Conservation (phyloP, 2,329 filamentous ascomycete genomes). For the Epichloe scottii region DNA sequence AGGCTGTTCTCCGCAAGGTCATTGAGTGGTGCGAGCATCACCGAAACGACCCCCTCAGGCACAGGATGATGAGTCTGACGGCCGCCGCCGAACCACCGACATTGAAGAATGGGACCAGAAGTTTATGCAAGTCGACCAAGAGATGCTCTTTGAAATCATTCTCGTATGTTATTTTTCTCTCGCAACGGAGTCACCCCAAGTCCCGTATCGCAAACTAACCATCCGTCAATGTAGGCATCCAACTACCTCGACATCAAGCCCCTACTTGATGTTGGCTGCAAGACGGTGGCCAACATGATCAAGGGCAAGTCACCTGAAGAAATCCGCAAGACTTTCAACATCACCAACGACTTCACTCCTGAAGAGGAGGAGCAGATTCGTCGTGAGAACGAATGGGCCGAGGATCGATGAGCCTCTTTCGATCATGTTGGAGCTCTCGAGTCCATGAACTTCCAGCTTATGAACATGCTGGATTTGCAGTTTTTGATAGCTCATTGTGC, state of each 20-base stretch:
- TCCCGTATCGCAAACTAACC: neutral
- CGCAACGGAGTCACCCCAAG: neutral
- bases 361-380: slow-evolving; percentile 98
- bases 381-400: slow-evolving; percentile 82
- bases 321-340: slow-evolving; percentile 99
- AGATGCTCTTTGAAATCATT: slow-evolving; percentile 99
- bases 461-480: neutral
- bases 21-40: slow-evolving; percentile 98
- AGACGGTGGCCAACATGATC: slow-evolving; percentile 99
- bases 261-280: slow-evolving; percentile 85
- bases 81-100: slow-evolving; percentile 94
- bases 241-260: slow-evolving; percentile 99
- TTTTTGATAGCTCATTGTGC: neutral
- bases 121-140: slow-evolving; percentile 99
- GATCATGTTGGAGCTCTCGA: neutral
- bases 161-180: slow-evolving; percentile 49
- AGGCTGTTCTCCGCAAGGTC: slow-evolving; percentile 87
- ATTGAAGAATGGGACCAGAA: slow-evolving; percentile 99
- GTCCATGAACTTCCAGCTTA: neutral
- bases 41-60: slow-evolving; percentile 74
- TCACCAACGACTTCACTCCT: slow-evolving; percentile 97
- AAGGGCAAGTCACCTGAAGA: slow-evolving; percentile 99
- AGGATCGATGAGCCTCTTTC: slow-evolving; percentile 49
- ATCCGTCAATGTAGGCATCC: slow-evolving; percentile 50
- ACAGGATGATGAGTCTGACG: slow-evolving; percentile 82